phyloP scores from a whole-genome alignment of 768 basidiomycete species.

The Cyathus striatus region DNA sequence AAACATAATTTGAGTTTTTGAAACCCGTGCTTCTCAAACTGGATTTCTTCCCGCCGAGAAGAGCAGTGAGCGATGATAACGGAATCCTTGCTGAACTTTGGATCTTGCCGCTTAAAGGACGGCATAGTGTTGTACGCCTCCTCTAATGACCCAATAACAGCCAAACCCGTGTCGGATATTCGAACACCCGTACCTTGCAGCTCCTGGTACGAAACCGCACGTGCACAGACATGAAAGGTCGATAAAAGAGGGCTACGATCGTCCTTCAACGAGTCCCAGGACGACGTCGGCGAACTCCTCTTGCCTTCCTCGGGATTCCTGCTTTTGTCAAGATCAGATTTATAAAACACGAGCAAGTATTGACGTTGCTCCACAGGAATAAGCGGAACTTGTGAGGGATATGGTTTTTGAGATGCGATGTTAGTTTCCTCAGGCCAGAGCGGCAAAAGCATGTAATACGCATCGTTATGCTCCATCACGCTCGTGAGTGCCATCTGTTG shows the following conservation, averaged over 20 bases:
- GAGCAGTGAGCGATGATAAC: constrained; percentile 57
- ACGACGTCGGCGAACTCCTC: constrained; percentile 30
- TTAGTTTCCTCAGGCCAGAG: constrained; percentile 81
- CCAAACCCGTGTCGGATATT: constrained; percentile 65
- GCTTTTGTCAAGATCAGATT: constrained; percentile 20
- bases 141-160: constrained; percentile 55
- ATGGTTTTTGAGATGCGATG: constrained; percentile 23
- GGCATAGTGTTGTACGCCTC: constrained; percentile 48
- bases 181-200: constrained; percentile 70
- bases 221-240: constrained; percentile 70
- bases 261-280: constrained; percentile 25
- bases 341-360: constrained; percentile 81
- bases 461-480: constrained; percentile 50
- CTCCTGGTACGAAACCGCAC: constrained; percentile 68
- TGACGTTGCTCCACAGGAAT: constrained; percentile 50
- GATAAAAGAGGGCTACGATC: constrained; percentile 49
- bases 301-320: constrained; percentile 35
- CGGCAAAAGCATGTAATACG: constrained; percentile 78
- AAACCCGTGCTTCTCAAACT: constrained; percentile 78
- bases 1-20: constrained; percentile 61
- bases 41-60: constrained; percentile 61
- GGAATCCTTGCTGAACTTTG: constrained; percentile 16
- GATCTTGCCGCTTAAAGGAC: constrained; percentile 22
- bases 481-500: constrained; percentile 28
- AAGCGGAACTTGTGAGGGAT: constrained; percentile 24